Percentiles rank a stretch among this genome's conserved stretches.
Conservation (phyloP, 176 grass and related monocot species). For the Aegilops speltoides region DNA sequence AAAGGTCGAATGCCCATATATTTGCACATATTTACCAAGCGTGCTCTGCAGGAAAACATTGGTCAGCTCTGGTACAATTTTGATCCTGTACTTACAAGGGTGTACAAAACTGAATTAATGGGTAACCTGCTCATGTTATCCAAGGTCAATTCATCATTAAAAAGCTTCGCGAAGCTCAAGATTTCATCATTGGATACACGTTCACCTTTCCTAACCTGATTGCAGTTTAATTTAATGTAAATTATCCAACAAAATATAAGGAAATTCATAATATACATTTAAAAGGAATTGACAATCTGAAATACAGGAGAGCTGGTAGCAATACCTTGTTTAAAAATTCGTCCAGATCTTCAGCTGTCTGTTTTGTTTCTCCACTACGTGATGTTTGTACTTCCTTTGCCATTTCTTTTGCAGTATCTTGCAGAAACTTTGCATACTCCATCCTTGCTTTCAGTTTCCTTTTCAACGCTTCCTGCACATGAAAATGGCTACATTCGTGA, state of each 20-base stretch:
- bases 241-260: slow-evolving; percentile 35
- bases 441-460: slow-evolving; percentile 94
- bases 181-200: slow-evolving; percentile 92
- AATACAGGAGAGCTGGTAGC: slow-evolving; percentile 29
- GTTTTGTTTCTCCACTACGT: slow-evolving; percentile 84
- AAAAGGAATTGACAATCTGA: background rate
- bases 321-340: slow-evolving; percentile 87
- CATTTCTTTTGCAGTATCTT: slow-evolving; percentile 98
- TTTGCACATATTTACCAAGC: slow-evolving; percentile 99
- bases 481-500: slow-evolving; percentile 17
- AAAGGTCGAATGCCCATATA: slow-evolving; percentile 99
- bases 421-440: slow-evolving; percentile 97
- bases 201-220: slow-evolving; percentile 92
- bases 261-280: slow-evolving; percentile 5
- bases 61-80: slow-evolving; percentile 4
- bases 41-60: slow-evolving; percentile 59
- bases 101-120: slow-evolving; percentile 4
- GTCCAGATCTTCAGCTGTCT: slow-evolving; percentile 93
- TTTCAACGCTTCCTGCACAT: slow-evolving; percentile 80
- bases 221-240: slow-evolving; percentile 42
- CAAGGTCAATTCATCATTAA: slow-evolving; percentile 98
- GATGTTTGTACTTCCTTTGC: slow-evolving; percentile 90
- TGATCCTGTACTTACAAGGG: slow-evolving; percentile 19
- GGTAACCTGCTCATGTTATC: slow-evolving; percentile 98
- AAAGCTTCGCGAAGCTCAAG: slow-evolving; percentile 93